A percentile compares a stretch with the other conserved stretches of the same genome.
Conservation (phyloP, 345 rosid species). For the Psidium guajava region DNA sequence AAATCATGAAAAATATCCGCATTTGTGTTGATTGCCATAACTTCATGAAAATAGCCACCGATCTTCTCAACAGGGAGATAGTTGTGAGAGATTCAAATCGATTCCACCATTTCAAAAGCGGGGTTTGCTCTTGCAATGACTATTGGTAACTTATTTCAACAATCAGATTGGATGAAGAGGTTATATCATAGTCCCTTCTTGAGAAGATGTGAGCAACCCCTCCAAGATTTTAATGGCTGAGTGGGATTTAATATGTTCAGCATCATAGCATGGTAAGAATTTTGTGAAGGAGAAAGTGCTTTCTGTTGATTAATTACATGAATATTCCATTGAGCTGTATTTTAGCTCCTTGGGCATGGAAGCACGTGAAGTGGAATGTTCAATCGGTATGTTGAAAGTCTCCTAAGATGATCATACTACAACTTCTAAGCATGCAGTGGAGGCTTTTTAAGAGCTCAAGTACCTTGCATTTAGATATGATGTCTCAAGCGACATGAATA, state of each 20-base stretch:
- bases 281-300: not conserved
- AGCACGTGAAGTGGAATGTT: not conserved
- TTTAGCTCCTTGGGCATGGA: not conserved
- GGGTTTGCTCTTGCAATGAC: slow-evolving; percentile 66
- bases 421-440: not conserved
- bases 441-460: not conserved
- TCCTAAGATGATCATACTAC: not conserved
- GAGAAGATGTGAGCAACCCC: not conserved
- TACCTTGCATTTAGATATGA: not conserved
- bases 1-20: slow-evolving; percentile 70
- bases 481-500: not conserved
- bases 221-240: not conserved
- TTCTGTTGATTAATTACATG: not conserved
- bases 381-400: not conserved
- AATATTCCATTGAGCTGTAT: not conserved
- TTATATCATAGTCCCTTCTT: not conserved
- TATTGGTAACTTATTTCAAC: slow-evolving; percentile 41
- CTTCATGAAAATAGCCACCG: slow-evolving; percentile 79
- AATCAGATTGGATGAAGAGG: not conserved
- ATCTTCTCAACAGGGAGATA: slow-evolving; percentile 53
- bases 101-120: slow-evolving; percentile 66
- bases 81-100: slow-evolving; percentile 68
- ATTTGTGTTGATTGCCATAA: slow-evolving; percentile 82
- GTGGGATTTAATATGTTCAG: not conserved
- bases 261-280: not conserved